Conservation (phyloP, 2,329 filamentous ascomycete genomes). For the Colletotrichum echinochloae region DNA sequence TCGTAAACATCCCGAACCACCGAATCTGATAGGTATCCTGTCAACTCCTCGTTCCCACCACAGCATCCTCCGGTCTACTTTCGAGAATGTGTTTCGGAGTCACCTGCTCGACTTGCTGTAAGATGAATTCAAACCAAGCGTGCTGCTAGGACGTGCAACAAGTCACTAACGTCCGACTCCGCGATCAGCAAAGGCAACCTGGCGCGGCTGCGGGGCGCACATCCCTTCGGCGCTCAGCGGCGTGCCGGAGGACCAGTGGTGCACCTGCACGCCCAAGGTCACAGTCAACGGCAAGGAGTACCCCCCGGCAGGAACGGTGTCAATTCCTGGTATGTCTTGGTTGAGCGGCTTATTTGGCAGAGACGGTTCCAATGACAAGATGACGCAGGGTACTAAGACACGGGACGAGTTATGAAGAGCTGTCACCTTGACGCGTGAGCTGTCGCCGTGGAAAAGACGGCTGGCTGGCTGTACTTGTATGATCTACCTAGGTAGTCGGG, state of each 20-base stretch:
- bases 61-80: background rate
- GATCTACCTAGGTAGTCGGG: background rate
- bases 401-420: conserved; percentile 23
- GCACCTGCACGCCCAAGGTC: conserved; percentile 59
- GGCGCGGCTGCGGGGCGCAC: conserved; percentile 63
- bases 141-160: background rate
- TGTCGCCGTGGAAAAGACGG: background rate
- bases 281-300: conserved; percentile 59
- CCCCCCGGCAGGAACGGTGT: conserved; percentile 56
- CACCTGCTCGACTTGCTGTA: conserved; percentile 57
- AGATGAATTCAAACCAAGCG: conserved; percentile 38
- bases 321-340: conserved; percentile 55
- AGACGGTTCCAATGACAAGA: conserved; percentile 37
- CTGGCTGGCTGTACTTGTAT: conserved; percentile 3
- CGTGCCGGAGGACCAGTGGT: conserved; percentile 60
- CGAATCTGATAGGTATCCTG: background rate
- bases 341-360: conserved; percentile 43
- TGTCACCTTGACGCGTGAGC: background rate
- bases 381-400: conserved; percentile 28
- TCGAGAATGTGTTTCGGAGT: conserved; percentile 56
- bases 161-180: background rate
- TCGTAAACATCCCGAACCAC: background rate
- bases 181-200: conserved; percentile 59
- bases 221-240: conserved; percentile 58
- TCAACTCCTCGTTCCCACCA: background rate